These are phyloP conservation scores for Nasturtium officinale DNA, from an alignment of 345 rosid species.

Conservation along the genomic window DNA sequence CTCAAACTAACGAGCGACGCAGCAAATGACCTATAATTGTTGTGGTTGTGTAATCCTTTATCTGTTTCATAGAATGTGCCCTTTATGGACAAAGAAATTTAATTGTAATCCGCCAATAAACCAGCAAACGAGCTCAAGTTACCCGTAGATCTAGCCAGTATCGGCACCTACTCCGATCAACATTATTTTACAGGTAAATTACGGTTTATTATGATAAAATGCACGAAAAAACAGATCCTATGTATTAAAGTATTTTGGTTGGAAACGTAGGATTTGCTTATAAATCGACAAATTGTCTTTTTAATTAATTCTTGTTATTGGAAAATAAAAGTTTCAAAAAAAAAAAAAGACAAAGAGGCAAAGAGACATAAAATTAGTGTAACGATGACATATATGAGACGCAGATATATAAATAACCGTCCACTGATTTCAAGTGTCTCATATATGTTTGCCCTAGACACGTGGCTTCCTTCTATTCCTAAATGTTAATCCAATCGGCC, in stretches of 20 bases:
- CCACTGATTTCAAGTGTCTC: constrained; percentile 36
- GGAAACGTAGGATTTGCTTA: constrained; percentile 8
- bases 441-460: constrained; percentile 46
- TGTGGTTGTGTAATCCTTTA: constrained; percentile 5
- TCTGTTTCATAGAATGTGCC: background rate
- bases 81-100: background rate
- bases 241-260: background rate
- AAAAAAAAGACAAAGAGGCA: background rate
- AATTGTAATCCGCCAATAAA: background rate
- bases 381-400: constrained; percentile 20
- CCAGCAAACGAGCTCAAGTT: constrained; percentile 6
- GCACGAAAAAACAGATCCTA: constrained; percentile 18
- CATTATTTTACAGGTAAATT: constrained; percentile 15
- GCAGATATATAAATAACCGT: background rate
- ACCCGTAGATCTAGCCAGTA: constrained; percentile 20
- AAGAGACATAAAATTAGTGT: constrained; percentile 11
- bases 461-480: constrained; percentile 47
- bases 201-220: constrained; percentile 1
- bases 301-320: background rate
- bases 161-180: constrained; percentile 25
- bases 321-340: background rate
- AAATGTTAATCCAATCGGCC: constrained; percentile 42
- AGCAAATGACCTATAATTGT: constrained; percentile 10
- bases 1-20: background rate
- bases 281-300: background rate